These are phyloP conservation scores for Mucor sp. DNA, from an alignment of 371 early-diverging fungal genomes.

Conservation along the genomic window DNA sequence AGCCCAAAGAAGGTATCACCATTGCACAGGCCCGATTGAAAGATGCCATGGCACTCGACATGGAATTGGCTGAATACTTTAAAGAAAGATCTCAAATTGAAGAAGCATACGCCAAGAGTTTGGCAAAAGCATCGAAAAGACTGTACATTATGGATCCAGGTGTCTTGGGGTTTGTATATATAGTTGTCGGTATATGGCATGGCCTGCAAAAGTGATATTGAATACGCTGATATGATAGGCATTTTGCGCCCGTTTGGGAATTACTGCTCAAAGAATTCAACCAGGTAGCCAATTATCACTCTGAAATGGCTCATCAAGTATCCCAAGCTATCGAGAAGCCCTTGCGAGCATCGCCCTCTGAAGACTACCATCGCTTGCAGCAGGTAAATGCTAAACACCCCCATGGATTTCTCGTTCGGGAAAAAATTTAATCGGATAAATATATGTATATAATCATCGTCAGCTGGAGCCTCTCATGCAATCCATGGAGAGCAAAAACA, in stretches of 20 bases:
- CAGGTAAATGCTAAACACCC: not conserved
- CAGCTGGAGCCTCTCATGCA: conserved; percentile 16
- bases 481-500: conserved; percentile 6
- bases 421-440: not conserved
- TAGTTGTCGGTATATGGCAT: too few relatives aligned
- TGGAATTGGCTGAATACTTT: conserved; percentile 25
- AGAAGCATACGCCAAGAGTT: conserved; percentile 24
- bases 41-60: conserved; percentile 15
- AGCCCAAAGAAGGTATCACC: conserved; percentile 19
- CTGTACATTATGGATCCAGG: conserved; percentile 14
- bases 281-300: conserved; percentile 14
- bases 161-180: conserved; percentile 17
- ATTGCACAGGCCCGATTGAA: conserved; percentile 14
- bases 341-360: conserved; percentile 8
- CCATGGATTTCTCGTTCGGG: not conserved
- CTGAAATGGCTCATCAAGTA: conserved; percentile 17
- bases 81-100: conserved; percentile 27
- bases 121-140: conserved; percentile 18
- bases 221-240: conserved; percentile 4
- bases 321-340: conserved; percentile 21
- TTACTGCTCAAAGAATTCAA: conserved; percentile 18
- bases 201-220: not conserved
- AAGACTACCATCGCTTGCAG: conserved; percentile 7
- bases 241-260: conserved; percentile 27
- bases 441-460: too few relatives aligned